Evolutionary conservation across 2,329 filamentous ascomycete genomes (phyloP), one percentile per base, ranked within the genome.

Genomic region (Colletotrichum euphorbiae): DNA sequence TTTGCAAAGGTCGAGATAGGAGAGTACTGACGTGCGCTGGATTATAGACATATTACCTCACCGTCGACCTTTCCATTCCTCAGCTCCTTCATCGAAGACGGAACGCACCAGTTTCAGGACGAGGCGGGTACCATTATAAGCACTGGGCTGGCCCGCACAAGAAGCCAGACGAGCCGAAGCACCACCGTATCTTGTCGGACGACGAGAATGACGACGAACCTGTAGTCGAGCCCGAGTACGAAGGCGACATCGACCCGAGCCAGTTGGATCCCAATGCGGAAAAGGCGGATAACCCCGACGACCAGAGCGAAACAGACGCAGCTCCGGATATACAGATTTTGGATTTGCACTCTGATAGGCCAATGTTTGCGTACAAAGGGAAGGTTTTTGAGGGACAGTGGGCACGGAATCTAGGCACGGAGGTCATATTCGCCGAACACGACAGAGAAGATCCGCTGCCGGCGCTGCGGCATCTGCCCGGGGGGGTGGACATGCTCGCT

Each of bases 381-480:
- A 88, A 90, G 70, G 82, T 97, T 21, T 96, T 94, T 76, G 89
- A 89, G 71, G 95, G 93, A 71, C 82, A 88, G 51, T 98, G 95
- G 95, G 87, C 89, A 11, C 89, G 92, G 69, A 91, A 93, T 68
- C 87, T 97, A 48, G 95, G 95, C 40, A 97, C 94, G 0, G 93
- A 97, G 72, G 82, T 94, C 71, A 87, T 97, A 46, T 91, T 98
- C 73, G 85, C 84, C 1, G 79, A 79, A 15, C 85, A 83, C 58
- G 79, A 84, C 69, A 70, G 75, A 6, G 72, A 79, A 62, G 73
- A 76, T 11, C 76, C 76, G 8, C 76, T 85, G 2, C 84, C 85
- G 3, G 77, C 78, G 8, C 76, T 87, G 43, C 85, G 84, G n/a
- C 80, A 82, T 24, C 83, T 87, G 28, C 81, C 80, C 36, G 83